phyloP scores from a whole-genome alignment of 2,329 filamentous ascomycete genomes.

The Lojkania enalia region DNA sequence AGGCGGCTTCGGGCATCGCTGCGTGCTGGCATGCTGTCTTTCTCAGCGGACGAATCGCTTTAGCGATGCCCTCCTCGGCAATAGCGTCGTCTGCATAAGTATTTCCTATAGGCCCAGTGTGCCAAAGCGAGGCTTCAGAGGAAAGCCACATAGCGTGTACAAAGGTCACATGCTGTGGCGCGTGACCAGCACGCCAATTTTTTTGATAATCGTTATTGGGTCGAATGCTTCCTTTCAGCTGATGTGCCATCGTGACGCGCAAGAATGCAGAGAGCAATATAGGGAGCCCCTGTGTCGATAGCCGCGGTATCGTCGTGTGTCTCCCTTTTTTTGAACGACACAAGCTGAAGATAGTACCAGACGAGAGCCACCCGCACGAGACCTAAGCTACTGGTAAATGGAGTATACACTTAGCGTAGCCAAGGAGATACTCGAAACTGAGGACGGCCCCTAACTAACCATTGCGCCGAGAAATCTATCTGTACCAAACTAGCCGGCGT shows the following conservation, averaged over 20 bases:
- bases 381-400: constrained; percentile 1
- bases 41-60: background rate
- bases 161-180: constrained; percentile 14
- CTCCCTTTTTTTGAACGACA: background rate
- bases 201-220: constrained; percentile 9
- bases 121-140: background rate
- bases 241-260: constrained; percentile 19
- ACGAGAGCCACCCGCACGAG: background rate
- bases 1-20: background rate
- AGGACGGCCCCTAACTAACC: constrained; percentile 5
- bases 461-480: background rate
- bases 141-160: background rate
- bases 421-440: constrained; percentile 9
- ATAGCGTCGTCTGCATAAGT: no score
- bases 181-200: constrained; percentile 14
- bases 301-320: background rate
- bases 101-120: no score
- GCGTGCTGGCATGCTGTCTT: background rate
- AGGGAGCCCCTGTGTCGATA: background rate
- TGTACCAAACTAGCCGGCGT: constrained; percentile 1
- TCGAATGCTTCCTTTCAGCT: constrained; percentile 20
- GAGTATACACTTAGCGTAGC: no score
- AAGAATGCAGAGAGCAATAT: constrained; percentile 17
- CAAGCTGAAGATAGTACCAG: constrained; percentile 2
- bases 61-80: background rate